Evolutionary conservation across 2,329 filamentous ascomycete genomes (phyloP), one percentile per base, ranked within the genome.

Genomic region (Fusarium fracticaudum): DNA sequence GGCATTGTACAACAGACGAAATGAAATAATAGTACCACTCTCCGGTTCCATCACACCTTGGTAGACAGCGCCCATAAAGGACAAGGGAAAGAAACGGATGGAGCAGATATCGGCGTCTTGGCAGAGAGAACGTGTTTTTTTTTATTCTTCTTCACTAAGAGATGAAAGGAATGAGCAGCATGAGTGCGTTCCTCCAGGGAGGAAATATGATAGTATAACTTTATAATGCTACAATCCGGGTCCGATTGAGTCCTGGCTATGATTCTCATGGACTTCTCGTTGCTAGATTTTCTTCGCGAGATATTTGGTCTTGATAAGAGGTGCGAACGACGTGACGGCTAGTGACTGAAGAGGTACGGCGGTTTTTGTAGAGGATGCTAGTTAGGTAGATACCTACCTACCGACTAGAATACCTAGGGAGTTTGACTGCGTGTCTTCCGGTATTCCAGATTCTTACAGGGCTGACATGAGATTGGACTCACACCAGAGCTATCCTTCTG

Each of bases 1-100:
- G 69, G 70, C 68, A 78, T 75, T 81, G 79, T 80, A 80, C 76
- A 79, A 80, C 78, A 80, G 74, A 75, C 67, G 77, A 81, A 72
- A 75, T 79, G 76, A 75, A 73, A 81, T 77, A 78, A 81, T 77
- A 73, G 66, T 64, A 75, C 63, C 64, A 75, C 75, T 75, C 71
- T 67, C 66, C 75, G 66, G 74, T 76, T 71, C 63, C 66, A 76
- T 80, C 71, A 67, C 76, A 78, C 75, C 72, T 77, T 64, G 73
- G 73, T 78, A 77, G 69, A 75, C 72, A 77, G 70, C 73, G 74
- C 61, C 75, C 75, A 70, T 70, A 48, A 67, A 68, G 67, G 65
- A 65, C 26, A 35, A 41, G 67, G 33, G n/a, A 40, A 47, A 62
- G 55, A 71, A 61, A 64, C 57, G 64, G 61, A 69, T 59, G 67